Evolutionary conservation across 148 eudicot species (phyloP).

Genomic region (Persicaria maculosa): DNA sequence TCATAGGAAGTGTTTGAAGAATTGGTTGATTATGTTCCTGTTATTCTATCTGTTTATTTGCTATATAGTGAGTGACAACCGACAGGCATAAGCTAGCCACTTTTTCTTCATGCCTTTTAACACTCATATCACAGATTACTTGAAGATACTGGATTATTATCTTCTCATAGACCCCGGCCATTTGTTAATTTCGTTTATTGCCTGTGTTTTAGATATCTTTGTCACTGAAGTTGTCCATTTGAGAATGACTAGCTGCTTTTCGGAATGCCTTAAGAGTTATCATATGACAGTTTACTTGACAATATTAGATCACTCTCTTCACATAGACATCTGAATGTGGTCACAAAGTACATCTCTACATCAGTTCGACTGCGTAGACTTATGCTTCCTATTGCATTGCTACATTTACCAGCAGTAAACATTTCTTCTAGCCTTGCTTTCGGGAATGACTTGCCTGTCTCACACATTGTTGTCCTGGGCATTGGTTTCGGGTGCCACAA

Average conservation of each 20-base stretch:
- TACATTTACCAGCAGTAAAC: neutral
- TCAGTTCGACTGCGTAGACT: neutral
- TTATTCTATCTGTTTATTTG: neutral
- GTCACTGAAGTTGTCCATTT: too few relatives aligned
- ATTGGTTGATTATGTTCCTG: neutral
- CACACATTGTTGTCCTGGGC: conserved; percentile 10
- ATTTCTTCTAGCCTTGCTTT: neutral
- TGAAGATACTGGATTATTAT: too few relatives aligned
- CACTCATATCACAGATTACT: too few relatives aligned
- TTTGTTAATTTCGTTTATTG: too few relatives aligned
- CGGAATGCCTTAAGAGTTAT: neutral
- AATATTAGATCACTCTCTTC: neutral
- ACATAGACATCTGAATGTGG: neutral
- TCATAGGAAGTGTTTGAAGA: neutral
- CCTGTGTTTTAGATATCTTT: too few relatives aligned
- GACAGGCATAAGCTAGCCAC: conserved; percentile 1
- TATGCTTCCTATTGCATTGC: neutral
- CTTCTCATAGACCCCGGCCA: too few relatives aligned
- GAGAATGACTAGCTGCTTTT: neutral
- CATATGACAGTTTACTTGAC: neutral
- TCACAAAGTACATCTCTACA: neutral
- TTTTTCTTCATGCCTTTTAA: neutral
- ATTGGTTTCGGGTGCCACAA: conserved; percentile 5
- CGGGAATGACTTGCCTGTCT: neutral
- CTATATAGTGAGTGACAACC: neutral